Evolutionary conservation across 352 stramenopile genomes (phyloP), one percentile per base, ranked within the genome.

Genomic region (Pythium apleroticum): DNA sequence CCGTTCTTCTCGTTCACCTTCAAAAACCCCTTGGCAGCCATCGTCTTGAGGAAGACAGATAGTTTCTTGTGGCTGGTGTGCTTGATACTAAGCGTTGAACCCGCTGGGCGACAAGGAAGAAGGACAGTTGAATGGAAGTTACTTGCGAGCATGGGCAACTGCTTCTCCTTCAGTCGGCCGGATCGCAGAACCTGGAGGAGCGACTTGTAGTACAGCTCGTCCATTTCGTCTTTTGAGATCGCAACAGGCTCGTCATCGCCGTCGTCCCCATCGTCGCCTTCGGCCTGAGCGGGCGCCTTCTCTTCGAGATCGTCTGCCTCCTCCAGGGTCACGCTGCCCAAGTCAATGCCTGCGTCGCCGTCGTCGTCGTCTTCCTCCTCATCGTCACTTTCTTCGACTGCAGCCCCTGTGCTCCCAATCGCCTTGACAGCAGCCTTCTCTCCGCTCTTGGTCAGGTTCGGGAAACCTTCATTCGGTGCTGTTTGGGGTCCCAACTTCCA

Each of bases 21-120:
- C 19, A 96, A 27, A 9, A 94, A 55, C 31, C 79, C 83, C n/a
- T 80, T 62, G 0, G 64, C 49, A 28, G 66, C 71, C 87, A 96
- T 94, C 22, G 66, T 58, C 46, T 80, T 86, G 9, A 96, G 56
- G 58, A 94, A 94, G 12, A 73, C 67, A 0, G 85, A 96, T 4
- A 89, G 63, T 63, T 96, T 93, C 77, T 92, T 93, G 70, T 91
- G 90, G 22, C 84, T 89, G 27, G 72, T 84, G 24, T 87, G 80
- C 62, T 96, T 94, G 39, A 94, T 72, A 35, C 90, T 87, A 49
- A 96, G 72, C 12, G 73, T 76, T 15, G 76, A 62, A 12, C 75
- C 80, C 1, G 75, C 82, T 2, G 77, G 75, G 9, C 87, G 84
- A 41, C 72, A 81, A 1, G 85, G 84, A 17, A 96, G 66, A 27